Evolutionary conservation across 2,329 filamentous ascomycete species (phyloP), one percentile per base, ranked within the genome.

Genomic region (Hortaea sp.): DNA sequence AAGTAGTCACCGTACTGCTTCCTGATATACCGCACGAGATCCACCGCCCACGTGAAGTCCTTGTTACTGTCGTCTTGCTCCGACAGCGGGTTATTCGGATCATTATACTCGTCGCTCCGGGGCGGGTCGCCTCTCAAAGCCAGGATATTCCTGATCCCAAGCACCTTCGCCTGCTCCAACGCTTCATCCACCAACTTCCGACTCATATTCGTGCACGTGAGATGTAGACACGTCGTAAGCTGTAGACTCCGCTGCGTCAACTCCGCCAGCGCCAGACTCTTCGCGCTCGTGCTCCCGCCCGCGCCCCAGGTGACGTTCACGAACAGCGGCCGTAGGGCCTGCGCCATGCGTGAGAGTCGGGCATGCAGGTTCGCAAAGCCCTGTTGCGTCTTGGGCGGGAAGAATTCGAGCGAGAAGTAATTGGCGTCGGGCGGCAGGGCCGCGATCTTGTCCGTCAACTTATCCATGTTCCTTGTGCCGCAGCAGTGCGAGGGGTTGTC

Each of bases 191-290:
- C 81, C 57, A 94, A 70, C 43, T 76, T 77, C 55, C 83, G 79
- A 63, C 84, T 92, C 90, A 97, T 97, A 66, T 98, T 97, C 46
- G 92, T 98, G 68, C 92, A 98, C 2, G 92, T 98, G 55, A 98
- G 73, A 65, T 98, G 92, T 54, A 98, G 74, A 66, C 92, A 95
- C 50, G 92, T 98, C 38, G 92, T 97, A 49, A 98, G 75, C 49
- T 86, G 86, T 46, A 97, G 70, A 68, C 95, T 88, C 51, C 88
- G 78, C 71, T 97, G 92, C 66, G 89, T 95, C 59, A 97, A 79
- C 70, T 97, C 90, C 40, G 92, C 92, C 52, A 98, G 77, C 67
- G 95, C 88, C 49, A 98, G 79, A 30, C 88, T 94, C 70, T 95
- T 95, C 47, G 79, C 78, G 4, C 88, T 84, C 0, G 92, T 98